Base-by-base conservation (phyloP, 495 filamentous ascomycete species). In the Penicillium angulare region DNA sequence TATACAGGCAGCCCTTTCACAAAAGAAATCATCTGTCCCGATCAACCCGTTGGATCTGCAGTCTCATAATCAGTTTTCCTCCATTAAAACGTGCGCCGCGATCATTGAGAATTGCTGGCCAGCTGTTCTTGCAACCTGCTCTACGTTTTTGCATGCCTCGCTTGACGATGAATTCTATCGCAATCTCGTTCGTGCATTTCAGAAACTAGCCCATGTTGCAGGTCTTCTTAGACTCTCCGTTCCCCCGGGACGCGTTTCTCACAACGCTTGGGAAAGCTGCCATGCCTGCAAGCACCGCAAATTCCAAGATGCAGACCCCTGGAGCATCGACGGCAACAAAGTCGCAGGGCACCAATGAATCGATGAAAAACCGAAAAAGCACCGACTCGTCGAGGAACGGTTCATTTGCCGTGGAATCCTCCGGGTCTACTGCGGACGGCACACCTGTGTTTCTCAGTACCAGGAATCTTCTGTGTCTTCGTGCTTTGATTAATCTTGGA, bases 91-190 rank as follows among this genome's bases (percentile, higher is more conserved):
- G 5, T 89, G 89, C 50, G 87, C 89, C 20, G 80, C 79, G 3
- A 87, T 97, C 36, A 86, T 98, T 35, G 87, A 92, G 5, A 79
- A 88, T 57, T 97, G 95, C 60, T 98, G 93, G 93, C 93, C 95
- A 20, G 93, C 95, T 39, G 80, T 97, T 12, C 81, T 98, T 27
- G 92, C 93, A 13, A 87, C 90, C 1, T 97, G 89, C 56, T 97
- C 93, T 0, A 97, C 92, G 1, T 97, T 97, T 67, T 67, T 98
- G 20, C 91, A 91, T 64, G 90, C 95, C 16, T 83, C 90, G 0
- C 69, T 98, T 8, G 93, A 97, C 59, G 85, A 89, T n/a, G 92
- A 96, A 33, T 96, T 91, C 52, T 97, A 95, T 53, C 91, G 95
- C 54, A 84, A 84, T 20, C 79, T 98, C 2, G 91, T 98, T n/a